These are phyloP conservation scores for Colletotrichum orchidophilum DNA, from an alignment of 2,329 filamentous ascomycete species.

Conservation along the genomic window DNA sequence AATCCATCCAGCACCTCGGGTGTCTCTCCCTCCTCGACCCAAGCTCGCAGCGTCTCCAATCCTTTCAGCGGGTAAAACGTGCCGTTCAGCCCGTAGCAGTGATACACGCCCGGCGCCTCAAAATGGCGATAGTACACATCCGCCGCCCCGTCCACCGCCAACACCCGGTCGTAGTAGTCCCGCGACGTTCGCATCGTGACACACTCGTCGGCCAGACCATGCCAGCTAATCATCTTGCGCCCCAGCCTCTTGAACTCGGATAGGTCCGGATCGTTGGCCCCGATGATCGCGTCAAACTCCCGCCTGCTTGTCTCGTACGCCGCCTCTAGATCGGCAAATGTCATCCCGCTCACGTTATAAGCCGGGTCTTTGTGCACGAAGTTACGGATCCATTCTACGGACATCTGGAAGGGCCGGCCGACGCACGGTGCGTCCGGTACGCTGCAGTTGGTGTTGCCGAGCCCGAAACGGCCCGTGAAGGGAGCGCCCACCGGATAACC, in stretches of 20 bases:
- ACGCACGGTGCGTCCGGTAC: not conserved
- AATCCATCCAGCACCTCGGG: constrained; percentile 22
- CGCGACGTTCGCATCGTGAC: constrained; percentile 46
- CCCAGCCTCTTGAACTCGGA: constrained; percentile 43
- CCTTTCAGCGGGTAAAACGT: constrained; percentile 29
- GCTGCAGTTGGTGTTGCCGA: constrained; percentile 32
- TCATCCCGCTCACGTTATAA: constrained; percentile 21
- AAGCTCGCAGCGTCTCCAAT: constrained; percentile 24
- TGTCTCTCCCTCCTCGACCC: constrained; percentile 24
- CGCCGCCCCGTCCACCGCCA: constrained; percentile 14
- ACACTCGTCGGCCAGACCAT: constrained; percentile 50
- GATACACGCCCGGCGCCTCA: constrained; percentile 59
- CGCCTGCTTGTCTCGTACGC: constrained; percentile 13
- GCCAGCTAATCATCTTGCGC: constrained; percentile 54
- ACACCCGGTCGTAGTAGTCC: constrained; percentile 40
- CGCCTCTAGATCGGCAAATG: constrained; percentile 9
- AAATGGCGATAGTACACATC: constrained; percentile 61
- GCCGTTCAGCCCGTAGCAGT: constrained; percentile 48
- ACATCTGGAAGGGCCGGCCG: constrained; percentile 28
- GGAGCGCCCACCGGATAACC: constrained; percentile 26
- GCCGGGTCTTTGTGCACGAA: constrained; percentile 21
- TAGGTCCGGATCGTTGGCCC: constrained; percentile 42
- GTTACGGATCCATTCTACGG: constrained; percentile 31
- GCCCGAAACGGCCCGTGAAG: constrained; percentile 27
- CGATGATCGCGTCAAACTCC: constrained; percentile 38